phyloP scores from a whole-genome alignment of 495 filamentous ascomycete species.

The Penicillium longicatenatum region DNA sequence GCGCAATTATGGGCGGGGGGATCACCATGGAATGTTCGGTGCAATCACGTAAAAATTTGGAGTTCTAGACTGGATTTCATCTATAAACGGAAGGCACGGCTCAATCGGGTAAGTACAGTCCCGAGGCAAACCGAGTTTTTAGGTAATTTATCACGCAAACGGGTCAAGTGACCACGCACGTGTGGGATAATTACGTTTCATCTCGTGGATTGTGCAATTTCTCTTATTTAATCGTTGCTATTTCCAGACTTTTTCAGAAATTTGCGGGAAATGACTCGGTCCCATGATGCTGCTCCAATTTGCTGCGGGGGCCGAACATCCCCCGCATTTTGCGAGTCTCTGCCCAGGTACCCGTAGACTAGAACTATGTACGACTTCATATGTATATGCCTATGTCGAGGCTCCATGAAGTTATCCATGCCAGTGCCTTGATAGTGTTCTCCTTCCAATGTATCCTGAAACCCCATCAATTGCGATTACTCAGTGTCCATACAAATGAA shows the following conservation, averaged over 20 bases:
- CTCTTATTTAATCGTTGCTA: constrained; percentile 1
- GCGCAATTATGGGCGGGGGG: neutral
- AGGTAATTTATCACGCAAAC: constrained; percentile 22
- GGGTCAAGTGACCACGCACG: constrained; percentile 7
- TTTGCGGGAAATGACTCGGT: neutral
- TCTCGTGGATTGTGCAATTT: neutral
- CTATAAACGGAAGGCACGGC: constrained; percentile 13
- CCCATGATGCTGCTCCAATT: too few relatives aligned
- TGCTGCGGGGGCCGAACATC: neutral
- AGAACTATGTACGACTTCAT: too few relatives aligned
- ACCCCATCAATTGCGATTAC: too few relatives aligned
- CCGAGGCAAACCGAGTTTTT: constrained; percentile 17
- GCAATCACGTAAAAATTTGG: constrained; percentile 4
- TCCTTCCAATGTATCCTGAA: too few relatives aligned
- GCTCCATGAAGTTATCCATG: too few relatives aligned
- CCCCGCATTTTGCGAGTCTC: neutral
- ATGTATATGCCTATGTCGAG: too few relatives aligned
- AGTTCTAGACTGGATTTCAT: constrained; percentile 10
- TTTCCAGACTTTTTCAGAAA: neutral
- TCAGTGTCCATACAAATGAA: too few relatives aligned
- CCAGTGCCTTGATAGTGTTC: too few relatives aligned
- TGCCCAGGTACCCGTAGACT: neutral
- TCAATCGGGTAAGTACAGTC: constrained; percentile 14
- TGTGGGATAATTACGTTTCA: neutral
- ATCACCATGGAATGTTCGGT: neutral